Conservation (phyloP, 2,329 filamentous ascomycete species). For the Clarireedia monteithiana region DNA sequence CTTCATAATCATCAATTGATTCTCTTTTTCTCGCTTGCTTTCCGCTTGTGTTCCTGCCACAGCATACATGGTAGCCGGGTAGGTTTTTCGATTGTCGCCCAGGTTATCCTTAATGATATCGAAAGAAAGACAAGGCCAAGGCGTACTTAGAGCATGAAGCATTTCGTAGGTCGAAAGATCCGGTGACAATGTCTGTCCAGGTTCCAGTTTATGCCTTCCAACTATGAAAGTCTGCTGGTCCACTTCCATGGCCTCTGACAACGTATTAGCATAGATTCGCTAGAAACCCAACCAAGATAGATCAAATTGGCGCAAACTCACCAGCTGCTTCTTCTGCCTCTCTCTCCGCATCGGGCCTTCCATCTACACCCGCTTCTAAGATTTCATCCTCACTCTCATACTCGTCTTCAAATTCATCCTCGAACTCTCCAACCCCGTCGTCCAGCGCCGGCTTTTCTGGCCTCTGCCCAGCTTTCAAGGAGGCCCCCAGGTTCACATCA, state of each 20-base stretch:
- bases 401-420: slow-evolving; percentile 91
- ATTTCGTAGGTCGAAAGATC: slow-evolving; percentile 96
- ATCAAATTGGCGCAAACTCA: slow-evolving; percentile 29
- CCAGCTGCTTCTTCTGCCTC: slow-evolving; percentile 80
- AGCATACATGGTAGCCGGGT: slow-evolving; percentile 90
- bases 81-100: slow-evolving; percentile 84
- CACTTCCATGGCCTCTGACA: slow-evolving; percentile 74
- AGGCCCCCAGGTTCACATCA: slow-evolving; percentile 36
- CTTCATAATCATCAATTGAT: slow-evolving; percentile 93
- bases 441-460: slow-evolving; percentile 54
- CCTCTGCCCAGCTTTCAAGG: slow-evolving; percentile 53
- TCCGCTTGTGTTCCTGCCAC: slow-evolving; percentile 94
- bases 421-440: slow-evolving; percentile 70
- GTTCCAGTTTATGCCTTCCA: slow-evolving; percentile 82
- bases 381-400: slow-evolving; percentile 91
- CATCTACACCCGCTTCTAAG: slow-evolving; percentile 88
- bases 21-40: slow-evolving; percentile 65
- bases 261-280: slow-evolving; percentile 15
- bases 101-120: slow-evolving; percentile 82
- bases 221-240: slow-evolving; percentile 95
- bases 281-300: neutral
- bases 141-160: slow-evolving; percentile 88
- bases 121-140: slow-evolving; percentile 96
- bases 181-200: slow-evolving; percentile 83
- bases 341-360: slow-evolving; percentile 81